Conservation (phyloP, 2,329 filamentous ascomycete species). For the Diaporthe vaccinii region DNA sequence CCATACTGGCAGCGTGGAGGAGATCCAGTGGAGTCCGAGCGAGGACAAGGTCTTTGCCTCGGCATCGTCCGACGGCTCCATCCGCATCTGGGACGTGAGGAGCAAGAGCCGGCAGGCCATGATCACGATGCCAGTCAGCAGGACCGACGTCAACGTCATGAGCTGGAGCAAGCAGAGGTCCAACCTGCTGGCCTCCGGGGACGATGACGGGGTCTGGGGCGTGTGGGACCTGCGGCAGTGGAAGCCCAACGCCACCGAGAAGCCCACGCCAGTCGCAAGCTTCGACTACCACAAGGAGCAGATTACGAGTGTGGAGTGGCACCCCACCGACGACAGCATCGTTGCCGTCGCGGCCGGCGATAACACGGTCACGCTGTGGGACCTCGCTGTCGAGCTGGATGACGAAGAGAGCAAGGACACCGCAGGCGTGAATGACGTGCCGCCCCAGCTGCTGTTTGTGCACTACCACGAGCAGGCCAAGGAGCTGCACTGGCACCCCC, state of each 20-base stretch:
- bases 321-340: slow-evolving; percentile 96
- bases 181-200: slow-evolving; percentile 91
- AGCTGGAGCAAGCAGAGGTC: slow-evolving; percentile 92
- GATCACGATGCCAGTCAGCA: slow-evolving; percentile 86
- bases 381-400: slow-evolving; percentile 95
- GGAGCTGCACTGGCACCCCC: slow-evolving; percentile 97
- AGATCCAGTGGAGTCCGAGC: slow-evolving; percentile 95
- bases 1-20: slow-evolving; percentile 89
- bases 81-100: slow-evolving; percentile 95
- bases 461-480: slow-evolving; percentile 97
- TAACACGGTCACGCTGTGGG: slow-evolving; percentile 95
- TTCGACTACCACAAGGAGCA: slow-evolving; percentile 98
- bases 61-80: slow-evolving; percentile 91
- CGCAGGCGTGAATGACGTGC: slow-evolving; percentile 88
- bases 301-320: slow-evolving; percentile 96
- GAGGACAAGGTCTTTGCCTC: slow-evolving; percentile 96
- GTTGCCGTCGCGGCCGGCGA: slow-evolving; percentile 93
- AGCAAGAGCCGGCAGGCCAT: slow-evolving; percentile 92
- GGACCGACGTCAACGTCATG: slow-evolving; percentile 94
- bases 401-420: slow-evolving; percentile 96
- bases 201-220: slow-evolving; percentile 93
- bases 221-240: slow-evolving; percentile 98
- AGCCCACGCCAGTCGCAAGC: slow-evolving; percentile 86
- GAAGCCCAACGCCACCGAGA: slow-evolving; percentile 75
- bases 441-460: slow-evolving; percentile 94